Evolutionary conservation across 2,329 filamentous ascomycete species (phyloP), one percentile per base, ranked within the genome.

Genomic region (Neonectria sp.): DNA sequence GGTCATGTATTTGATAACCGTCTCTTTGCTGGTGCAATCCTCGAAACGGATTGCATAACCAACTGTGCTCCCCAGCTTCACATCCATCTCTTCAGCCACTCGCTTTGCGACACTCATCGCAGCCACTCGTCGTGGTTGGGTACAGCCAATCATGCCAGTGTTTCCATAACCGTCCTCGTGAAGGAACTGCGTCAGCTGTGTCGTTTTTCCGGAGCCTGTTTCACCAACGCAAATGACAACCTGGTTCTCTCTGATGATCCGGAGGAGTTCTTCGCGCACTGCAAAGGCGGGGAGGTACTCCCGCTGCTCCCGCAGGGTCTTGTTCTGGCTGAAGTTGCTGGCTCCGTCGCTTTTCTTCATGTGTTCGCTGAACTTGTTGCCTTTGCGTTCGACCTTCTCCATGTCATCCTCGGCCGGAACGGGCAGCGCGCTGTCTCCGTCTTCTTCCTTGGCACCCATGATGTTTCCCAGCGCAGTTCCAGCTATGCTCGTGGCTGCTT

Each of bases 31-130:
- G 1, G 96, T 99, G 80, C 95, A 98, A 79, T 99, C 97, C 79
- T 99, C 96, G 76, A 99, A 99, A 60, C 96, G 95, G 78, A 99
- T 99, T 1, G 96, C 95, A 80, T 99, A 99, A 33, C 96, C 96
- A 43, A 99, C 97, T 0, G 92, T 89, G 63, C 92, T 91, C 55
- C 96, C 96, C 11, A 99, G 85, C 63, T 92, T 92, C 51, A 97
- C 95, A 73, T 97, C 93, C 97, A 99, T 99, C 83, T 99, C 96
- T 82, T 99, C 96, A 65, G 94, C 94, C 45, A 99, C 96, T 85
- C 96, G 95, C 81, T 98, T 98, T 2, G 96, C 96, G 31, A 99
- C 96, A 82, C 95, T 98, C 96, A 99, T 99, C 25, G 96, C 96
- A 27, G 96, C 96, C 37, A 99, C 97, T 86, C 96, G 93, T 75